These are phyloP conservation scores for Aspergillus fumigatiaffinis DNA, from an alignment of 2,329 filamentous ascomycete species.

Conservation along the genomic window DNA sequence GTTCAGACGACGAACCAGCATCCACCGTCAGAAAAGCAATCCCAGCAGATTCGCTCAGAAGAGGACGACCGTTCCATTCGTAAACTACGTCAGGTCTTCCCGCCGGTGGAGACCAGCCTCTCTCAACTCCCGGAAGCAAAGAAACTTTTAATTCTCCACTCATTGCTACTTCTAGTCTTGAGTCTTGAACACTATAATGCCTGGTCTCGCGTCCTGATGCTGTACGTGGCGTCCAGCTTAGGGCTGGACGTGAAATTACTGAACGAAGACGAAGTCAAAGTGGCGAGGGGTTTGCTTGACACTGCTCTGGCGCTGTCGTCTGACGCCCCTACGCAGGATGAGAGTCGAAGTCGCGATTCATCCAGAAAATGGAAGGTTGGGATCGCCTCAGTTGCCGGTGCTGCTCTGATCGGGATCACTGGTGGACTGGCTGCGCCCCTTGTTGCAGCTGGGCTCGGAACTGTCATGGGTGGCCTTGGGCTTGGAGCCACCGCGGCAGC, in stretches of 20 bases:
- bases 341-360: conserved; percentile 63
- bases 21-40: conserved; percentile 18
- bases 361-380: conserved; percentile 75
- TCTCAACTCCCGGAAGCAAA: conserved; percentile 36
- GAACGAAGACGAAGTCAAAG: conserved; percentile 67
- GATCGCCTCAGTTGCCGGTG: conserved; percentile 80
- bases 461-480: conserved; percentile 71
- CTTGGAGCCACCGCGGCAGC: conserved; percentile 71
- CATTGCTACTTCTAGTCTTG: conserved; percentile 66
- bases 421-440: conserved; percentile 75
- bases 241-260: conserved; percentile 63
- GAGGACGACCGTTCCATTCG: conserved; percentile 24
- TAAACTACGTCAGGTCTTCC: conserved; percentile 45
- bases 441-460: conserved; percentile 73
- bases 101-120: conserved; percentile 59
- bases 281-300: conserved; percentile 70
- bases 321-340: conserved; percentile 70
- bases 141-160: conserved; percentile 65
- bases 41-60: conserved; percentile 18
- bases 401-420: conserved; percentile 78
- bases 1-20: conserved; percentile 22
- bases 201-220: conserved; percentile 67
- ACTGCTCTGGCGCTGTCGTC: conserved; percentile 74
- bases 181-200: conserved; percentile 74
- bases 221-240: conserved; percentile 67